Percentiles rank a stretch among this genome's conserved stretches.
Conservation (phyloP, 31 red algal genomes). For the Asparagopsis taxiformis region DNA sequence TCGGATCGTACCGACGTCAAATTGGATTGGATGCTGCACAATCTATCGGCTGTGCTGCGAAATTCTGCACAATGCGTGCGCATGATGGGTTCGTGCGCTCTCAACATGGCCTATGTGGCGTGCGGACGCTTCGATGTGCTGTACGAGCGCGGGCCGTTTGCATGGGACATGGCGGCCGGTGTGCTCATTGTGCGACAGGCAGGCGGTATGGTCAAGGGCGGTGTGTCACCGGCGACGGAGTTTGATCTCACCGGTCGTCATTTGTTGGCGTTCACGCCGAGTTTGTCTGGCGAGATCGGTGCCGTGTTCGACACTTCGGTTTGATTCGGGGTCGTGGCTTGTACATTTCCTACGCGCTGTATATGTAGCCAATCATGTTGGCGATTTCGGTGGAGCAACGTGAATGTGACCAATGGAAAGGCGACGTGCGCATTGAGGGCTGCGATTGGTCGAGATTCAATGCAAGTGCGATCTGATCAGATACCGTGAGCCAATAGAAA, state of each 20-base stretch:
- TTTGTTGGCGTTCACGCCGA: conserved; percentile 31
- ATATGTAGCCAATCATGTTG: too few species aligned
- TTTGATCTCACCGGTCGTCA: conserved; percentile 39
- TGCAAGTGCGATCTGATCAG: too few species aligned
- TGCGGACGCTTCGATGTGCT: conserved; percentile 61
- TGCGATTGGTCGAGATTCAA: too few species aligned
- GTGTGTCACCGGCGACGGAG: background rate
- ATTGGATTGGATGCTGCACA: conserved; percentile 28
- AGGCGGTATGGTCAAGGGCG: conserved; percentile 47
- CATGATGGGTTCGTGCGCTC: conserved; percentile 61
- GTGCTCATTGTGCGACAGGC: conserved; percentile 78
- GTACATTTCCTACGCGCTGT: too few species aligned
- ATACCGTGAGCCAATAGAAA: too few species aligned
- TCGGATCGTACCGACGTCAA: conserved; percentile 52
- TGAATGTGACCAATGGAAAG: too few species aligned
- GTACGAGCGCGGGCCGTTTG: conserved; percentile 69
- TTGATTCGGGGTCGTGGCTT: too few species aligned
- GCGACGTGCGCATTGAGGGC: too few species aligned
- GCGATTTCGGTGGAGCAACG: too few species aligned
- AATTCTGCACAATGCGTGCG: conserved; percentile 61
- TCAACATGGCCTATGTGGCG: conserved; percentile 72
- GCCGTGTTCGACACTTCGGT: background rate
- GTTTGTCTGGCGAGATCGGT: background rate
- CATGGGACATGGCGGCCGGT: conserved; percentile 91
- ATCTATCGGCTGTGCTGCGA: conserved; percentile 25